A percentile compares a stretch with the other conserved stretches of the same genome.
phyloP scores from a whole-genome alignment of 2,329 filamentous ascomycete genomes.

The Cordyceps tenuipes region DNA sequence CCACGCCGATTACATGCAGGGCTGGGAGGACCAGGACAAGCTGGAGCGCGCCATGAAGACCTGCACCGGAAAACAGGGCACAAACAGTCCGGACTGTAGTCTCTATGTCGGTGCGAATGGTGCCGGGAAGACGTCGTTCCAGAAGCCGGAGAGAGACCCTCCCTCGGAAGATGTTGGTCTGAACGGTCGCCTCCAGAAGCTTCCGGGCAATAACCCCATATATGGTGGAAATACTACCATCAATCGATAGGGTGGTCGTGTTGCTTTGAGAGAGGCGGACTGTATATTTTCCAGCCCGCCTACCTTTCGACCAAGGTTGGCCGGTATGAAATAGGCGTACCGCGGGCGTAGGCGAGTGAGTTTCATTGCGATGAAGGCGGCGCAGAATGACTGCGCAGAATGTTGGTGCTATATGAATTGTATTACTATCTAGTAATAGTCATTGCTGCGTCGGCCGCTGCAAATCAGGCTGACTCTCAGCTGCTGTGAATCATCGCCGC shows the following conservation, averaged over 20 bases:
- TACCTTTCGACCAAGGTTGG: too few species aligned
- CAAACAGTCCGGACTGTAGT: conserved; percentile 17
- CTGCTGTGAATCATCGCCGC: not conserved
- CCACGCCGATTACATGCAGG: conserved; percentile 23
- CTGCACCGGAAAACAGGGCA: conserved; percentile 19
- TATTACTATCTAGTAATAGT: too few species aligned
- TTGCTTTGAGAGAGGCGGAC: too few species aligned
- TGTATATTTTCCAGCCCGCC: too few species aligned
- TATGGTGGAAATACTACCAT: not conserved
- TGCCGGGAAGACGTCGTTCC: conserved; percentile 14
- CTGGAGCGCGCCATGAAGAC: conserved; percentile 20
- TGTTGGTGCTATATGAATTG: too few species aligned
- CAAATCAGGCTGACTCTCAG: not conserved
- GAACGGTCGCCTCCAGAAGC: conserved; percentile 15
- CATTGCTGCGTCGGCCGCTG: not conserved
- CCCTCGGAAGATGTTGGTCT: conserved; percentile 21
- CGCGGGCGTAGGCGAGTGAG: too few species aligned
- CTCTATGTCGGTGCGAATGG: conserved; percentile 19
- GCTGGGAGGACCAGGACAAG: conserved; percentile 21
- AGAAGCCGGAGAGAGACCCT: conserved; percentile 15
- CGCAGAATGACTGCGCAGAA: too few species aligned
- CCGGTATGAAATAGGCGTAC: too few species aligned
- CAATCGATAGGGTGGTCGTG: too few species aligned
- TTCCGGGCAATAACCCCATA: conserved; percentile 22
- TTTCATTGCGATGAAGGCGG: too few species aligned